phyloP scores from a whole-genome alignment of 148 eudicot genomes.

The Tetragonia tetragonoides region DNA sequence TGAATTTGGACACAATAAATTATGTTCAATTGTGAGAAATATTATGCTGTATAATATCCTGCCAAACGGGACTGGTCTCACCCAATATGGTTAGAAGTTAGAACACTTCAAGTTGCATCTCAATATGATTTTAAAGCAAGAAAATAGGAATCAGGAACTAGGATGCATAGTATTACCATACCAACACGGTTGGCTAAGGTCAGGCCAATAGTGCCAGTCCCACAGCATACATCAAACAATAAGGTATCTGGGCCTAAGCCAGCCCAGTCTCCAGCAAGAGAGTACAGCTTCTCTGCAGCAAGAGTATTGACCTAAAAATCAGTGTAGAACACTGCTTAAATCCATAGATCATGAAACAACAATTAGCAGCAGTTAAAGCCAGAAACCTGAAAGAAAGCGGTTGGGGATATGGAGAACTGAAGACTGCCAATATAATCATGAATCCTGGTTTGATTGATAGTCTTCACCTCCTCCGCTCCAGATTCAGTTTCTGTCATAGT shows the following conservation, averaged over 20 bases:
- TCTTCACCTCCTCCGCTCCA: constrained; percentile 26
- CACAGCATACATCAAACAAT: constrained; percentile 95
- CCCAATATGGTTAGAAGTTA: not conserved
- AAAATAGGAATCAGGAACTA: constrained; percentile 9
- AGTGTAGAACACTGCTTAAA: not conserved
- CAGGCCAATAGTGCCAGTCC: constrained; percentile 95
- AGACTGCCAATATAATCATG: constrained; percentile 84
- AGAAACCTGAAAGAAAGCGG: constrained; percentile 87
- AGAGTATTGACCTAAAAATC: constrained; percentile 79
- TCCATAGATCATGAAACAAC: not conserved
- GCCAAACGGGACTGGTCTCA: too few species aligned
- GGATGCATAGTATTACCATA: constrained; percentile 58
- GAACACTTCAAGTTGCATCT: not conserved
- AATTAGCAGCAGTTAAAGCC: constrained; percentile 3
- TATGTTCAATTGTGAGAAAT: too few species aligned
- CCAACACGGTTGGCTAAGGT: constrained; percentile 95
- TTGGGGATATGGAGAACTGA: constrained; percentile 78
- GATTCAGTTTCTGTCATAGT: constrained; percentile 34
- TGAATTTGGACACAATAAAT: not conserved
- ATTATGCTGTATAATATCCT: too few species aligned
- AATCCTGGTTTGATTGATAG: constrained; percentile 58
- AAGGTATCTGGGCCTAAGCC: constrained; percentile 74
- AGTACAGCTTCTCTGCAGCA: constrained; percentile 90
- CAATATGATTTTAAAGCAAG: not conserved
- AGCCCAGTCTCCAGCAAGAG: constrained; percentile 99